These are phyloP conservation scores for Ceratocystis ficicola DNA, from an alignment of 2,329 filamentous ascomycete species.

Conservation along the genomic window DNA sequence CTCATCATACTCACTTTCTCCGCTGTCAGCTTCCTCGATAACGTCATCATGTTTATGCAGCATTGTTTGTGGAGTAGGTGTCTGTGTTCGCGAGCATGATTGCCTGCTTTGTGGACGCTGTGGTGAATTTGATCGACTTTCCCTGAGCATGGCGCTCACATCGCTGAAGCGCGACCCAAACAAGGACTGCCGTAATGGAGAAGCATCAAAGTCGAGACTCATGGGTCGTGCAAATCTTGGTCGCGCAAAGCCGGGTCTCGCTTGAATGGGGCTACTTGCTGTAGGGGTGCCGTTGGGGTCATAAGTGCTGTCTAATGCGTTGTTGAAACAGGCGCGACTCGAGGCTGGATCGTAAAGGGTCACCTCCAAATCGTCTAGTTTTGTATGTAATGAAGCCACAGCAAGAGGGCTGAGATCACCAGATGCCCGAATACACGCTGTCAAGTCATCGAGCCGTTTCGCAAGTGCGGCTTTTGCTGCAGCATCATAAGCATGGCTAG, in stretches of 20 bases:
- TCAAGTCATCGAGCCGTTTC: slow-evolving; percentile 20
- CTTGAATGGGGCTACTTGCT: background rate
- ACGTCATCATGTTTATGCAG: background rate
- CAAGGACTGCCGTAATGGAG: slow-evolving; percentile 12
- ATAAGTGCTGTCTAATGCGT: slow-evolving; percentile 14
- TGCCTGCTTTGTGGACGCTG: background rate
- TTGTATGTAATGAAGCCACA: slow-evolving; percentile 18
- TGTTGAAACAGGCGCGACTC: slow-evolving; percentile 15
- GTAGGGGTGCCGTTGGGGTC: slow-evolving; percentile 4
- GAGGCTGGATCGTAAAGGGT: slow-evolving; percentile 18
- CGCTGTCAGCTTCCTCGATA: slow-evolving; percentile 2
- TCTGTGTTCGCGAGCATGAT: slow-evolving; percentile 7
- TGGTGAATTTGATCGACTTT: slow-evolving; percentile 12
- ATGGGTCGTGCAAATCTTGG: slow-evolving; percentile 18
- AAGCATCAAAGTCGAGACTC: slow-evolving; percentile 20
- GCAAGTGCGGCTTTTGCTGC: slow-evolving; percentile 20
- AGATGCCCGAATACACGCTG: slow-evolving; percentile 16
- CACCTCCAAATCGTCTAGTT: slow-evolving; percentile 19
- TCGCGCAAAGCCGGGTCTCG: slow-evolving; percentile 14
- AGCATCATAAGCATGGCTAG: slow-evolving; percentile 21
- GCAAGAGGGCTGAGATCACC: slow-evolving; percentile 19
- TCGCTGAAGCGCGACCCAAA: slow-evolving; percentile 20
- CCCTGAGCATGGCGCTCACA: slow-evolving; percentile 16
- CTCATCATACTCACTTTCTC: slow-evolving; percentile 3
- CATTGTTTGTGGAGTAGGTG: slow-evolving; percentile 9